Conservation (phyloP, 2,329 filamentous ascomycete genomes). For the Drechslerella coelobrocha region DNA sequence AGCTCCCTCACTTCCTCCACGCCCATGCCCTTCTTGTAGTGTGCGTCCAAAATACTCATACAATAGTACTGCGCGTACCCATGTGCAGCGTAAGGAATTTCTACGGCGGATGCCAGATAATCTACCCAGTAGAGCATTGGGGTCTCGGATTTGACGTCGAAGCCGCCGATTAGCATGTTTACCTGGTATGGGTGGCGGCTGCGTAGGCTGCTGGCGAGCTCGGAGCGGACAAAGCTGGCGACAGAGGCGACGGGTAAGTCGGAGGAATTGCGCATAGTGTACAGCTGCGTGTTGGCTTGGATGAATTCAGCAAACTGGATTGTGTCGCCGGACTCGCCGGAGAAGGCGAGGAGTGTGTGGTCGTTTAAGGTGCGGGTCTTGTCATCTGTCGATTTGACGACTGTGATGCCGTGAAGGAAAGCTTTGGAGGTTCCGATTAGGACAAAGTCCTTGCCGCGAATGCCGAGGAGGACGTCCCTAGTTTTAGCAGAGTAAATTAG, state of each 20-base stretch:
- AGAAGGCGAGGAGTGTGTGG: slow-evolving; percentile 92
- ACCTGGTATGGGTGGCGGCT: slow-evolving; percentile 95
- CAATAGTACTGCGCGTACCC: slow-evolving; percentile 98
- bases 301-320: slow-evolving; percentile 99
- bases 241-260: slow-evolving; percentile 89
- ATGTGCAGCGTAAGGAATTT: slow-evolving; percentile 93
- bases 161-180: slow-evolving; percentile 91
- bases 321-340: slow-evolving; percentile 79
- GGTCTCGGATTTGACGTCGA: slow-evolving; percentile 89
- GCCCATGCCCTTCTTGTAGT: slow-evolving; percentile 92
- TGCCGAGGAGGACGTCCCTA: slow-evolving; percentile 97
- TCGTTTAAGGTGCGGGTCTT: slow-evolving; percentile 94
- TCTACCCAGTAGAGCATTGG: slow-evolving; percentile 96
- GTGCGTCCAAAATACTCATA: slow-evolving; percentile 95
- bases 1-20: slow-evolving; percentile 91
- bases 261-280: slow-evolving; percentile 96
- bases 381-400: slow-evolving; percentile 94
- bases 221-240: slow-evolving; percentile 89
- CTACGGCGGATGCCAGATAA: slow-evolving; percentile 87
- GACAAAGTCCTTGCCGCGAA: slow-evolving; percentile 99
- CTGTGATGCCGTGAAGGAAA: slow-evolving; percentile 94
- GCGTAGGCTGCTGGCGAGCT: slow-evolving; percentile 87
- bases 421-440: slow-evolving; percentile 97
- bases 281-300: slow-evolving; percentile 96
- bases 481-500: slow-evolving; percentile 4